Base-by-base conservation (phyloP, 345 rosid genomes). In the Rhodamnia rubescens region DNA sequence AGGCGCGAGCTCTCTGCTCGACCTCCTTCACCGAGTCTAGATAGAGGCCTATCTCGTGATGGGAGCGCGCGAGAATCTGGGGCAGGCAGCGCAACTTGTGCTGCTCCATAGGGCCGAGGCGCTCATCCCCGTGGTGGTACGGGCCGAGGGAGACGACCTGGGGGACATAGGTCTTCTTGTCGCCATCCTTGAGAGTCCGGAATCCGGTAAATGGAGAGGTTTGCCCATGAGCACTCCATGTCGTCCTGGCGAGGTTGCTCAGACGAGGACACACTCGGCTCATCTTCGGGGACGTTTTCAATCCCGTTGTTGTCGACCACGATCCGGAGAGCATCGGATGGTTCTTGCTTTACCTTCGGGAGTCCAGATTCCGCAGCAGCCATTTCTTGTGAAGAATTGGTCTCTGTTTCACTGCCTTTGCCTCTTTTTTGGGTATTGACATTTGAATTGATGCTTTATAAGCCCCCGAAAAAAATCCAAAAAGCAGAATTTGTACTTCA, bases 81-180 rank as follows among this genome's bases (percentile, higher is more conserved):
- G 88, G 87, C 61, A 96, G 92, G 18, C 95, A 90, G 2, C 95
- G 94, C 96, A 94, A 96, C 86, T 96, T 94, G 86, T 96, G 98
- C 40, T 89, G 91, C 5, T 95, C 98, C 96, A 94, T 92, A 58
- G 87, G 89, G 58, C 91, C 91, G 5, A 93, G 92, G 6, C 93
- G 92, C 55, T 85, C 91, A 89, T 92, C 91, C 12, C 93, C 94
- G 18, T 93, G 96, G 87, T 96, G 96, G 87, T 93, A 95, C 40
- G 99, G 98, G 80, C 98, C 98, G 52, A 96, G 82, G 24, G 98
- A 96, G 69, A 92, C 94, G 4, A 89, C 91, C 84, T 95, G 98
- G 44, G 99, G 98, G 18, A 91, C 89, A 85, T 91, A 91, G 53
- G 95, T 95, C 59, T 91, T 94, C 86, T 93, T 92, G 53, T 95